Percentiles rank a stretch among this genome's conserved stretches.
Evolutionary conservation across 768 basidiomycete genomes (phyloP).

Genomic region (Calocera cornea): DNA sequence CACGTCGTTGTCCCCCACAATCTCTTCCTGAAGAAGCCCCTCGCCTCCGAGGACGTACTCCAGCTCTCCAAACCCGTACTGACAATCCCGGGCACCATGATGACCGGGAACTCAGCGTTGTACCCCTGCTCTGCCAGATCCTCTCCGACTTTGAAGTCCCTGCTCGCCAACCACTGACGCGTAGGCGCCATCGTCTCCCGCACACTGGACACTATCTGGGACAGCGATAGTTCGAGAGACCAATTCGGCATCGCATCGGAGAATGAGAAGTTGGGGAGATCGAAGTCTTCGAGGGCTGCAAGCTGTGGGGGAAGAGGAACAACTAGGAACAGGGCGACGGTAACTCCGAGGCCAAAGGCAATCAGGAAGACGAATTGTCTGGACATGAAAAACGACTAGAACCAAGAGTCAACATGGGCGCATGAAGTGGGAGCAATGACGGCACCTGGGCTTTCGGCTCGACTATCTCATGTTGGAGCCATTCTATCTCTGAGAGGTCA

Average conservation of each 20-base stretch:
- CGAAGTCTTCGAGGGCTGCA: constrained; percentile 52
- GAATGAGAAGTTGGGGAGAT: constrained; percentile 49
- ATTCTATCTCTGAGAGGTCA: background rate
- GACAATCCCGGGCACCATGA: constrained; percentile 81
- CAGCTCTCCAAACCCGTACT: constrained; percentile 91
- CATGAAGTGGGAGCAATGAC: background rate
- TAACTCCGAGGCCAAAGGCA: constrained; percentile 51
- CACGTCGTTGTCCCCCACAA: constrained; percentile 30
- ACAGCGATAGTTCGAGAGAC: constrained; percentile 54
- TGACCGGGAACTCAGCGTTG: constrained; percentile 58
- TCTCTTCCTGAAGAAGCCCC: constrained; percentile 84
- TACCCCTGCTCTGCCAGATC: constrained; percentile 19
- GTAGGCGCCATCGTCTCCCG: constrained; percentile 44
- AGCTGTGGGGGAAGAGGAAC: constrained; percentile 60
- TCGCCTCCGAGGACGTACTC: constrained; percentile 76
- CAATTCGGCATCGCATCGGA: constrained; percentile 20
- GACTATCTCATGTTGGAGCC: background rate
- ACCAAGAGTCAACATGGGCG: background rate
- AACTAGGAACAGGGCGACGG: constrained; percentile 50
- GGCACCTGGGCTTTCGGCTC: background rate
- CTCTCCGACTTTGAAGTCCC: constrained; percentile 24
- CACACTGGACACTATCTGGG: constrained; percentile 47
- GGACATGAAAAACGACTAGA: constrained; percentile 6
- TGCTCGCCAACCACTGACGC: constrained; percentile 13
- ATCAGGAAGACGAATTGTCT: constrained; percentile 55